Conservation (phyloP, 306 rosid species). For the Inga laurina region DNA sequence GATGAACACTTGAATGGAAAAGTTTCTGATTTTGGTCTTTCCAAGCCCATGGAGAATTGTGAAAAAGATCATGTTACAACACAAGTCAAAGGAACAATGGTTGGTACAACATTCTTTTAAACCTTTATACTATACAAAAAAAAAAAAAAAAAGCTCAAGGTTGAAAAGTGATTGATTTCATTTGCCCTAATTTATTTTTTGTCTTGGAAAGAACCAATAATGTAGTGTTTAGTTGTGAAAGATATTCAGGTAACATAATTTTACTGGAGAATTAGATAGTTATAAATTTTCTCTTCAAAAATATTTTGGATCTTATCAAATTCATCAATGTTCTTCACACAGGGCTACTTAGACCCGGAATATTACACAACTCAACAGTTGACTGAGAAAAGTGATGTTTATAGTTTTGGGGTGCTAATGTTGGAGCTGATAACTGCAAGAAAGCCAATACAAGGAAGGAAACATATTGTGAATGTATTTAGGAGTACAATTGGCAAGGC, state of each 20-base stretch:
- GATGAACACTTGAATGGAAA: constrained; percentile 45
- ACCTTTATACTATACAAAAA: not conserved
- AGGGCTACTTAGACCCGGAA: constrained; percentile 69
- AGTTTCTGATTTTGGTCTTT: constrained; percentile 61
- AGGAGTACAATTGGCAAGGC: constrained; percentile 24
- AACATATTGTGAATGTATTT: constrained; percentile 41
- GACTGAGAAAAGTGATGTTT: constrained; percentile 57
- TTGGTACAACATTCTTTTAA: constrained; percentile 16
- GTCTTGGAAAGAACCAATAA: not conserved
- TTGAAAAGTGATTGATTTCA: not conserved
- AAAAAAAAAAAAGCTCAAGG: not conserved
- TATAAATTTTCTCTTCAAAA: not conserved
- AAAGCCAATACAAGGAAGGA: constrained; percentile 44
- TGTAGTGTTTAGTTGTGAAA: not conserved
- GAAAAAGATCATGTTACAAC: constrained; percentile 43
- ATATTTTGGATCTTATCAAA: not conserved
- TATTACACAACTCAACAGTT: constrained; percentile 49
- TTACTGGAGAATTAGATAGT: not conserved
- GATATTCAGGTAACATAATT: not conserved
- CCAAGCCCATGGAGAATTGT: constrained; percentile 41
- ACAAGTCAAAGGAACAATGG: constrained; percentile 63
- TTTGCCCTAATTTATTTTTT: too few relatives aligned
- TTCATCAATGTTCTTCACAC: not conserved
- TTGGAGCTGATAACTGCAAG: constrained; percentile 53
- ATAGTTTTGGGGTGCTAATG: constrained; percentile 56